phyloP scores from a whole-genome alignment of 768 basidiomycete genomes.

The Trametes cingulata region DNA sequence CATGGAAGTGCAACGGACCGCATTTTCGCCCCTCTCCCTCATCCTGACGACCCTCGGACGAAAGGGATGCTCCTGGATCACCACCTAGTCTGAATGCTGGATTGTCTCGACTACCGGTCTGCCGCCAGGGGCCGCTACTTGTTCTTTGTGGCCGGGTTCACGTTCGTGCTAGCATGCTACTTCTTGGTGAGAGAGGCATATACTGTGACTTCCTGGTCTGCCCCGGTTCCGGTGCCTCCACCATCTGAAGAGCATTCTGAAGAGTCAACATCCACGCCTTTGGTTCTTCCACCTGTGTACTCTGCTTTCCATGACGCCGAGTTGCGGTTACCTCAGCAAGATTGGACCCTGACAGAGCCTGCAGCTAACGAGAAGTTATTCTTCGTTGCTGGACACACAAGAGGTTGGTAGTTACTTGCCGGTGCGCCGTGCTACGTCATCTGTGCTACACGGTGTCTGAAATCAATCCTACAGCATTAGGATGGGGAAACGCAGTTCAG shows the following conservation, averaged over 20 bases:
- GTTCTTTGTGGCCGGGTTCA: not conserved
- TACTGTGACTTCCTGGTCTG: not conserved
- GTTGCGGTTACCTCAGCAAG: constrained; percentile 2
- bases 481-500: constrained; percentile 44
- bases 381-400: constrained; percentile 10
- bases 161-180: not conserved
- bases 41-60: not conserved
- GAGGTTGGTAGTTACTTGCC: not conserved
- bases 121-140: not conserved
- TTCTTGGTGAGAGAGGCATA: not conserved
- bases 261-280: not conserved
- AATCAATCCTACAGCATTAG: constrained; percentile 12
- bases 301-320: not conserved
- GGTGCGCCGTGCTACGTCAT: no score
- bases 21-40: not conserved
- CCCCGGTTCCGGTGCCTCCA: not conserved
- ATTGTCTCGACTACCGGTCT: not conserved
- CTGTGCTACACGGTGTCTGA: no score
- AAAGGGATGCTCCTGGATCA: not conserved
- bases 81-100: constrained; percentile 1
- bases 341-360: constrained; percentile 1
- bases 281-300: constrained; percentile 1
- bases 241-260: not conserved
- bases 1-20: not conserved
- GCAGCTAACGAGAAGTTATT: not conserved